Conservation (phyloP, 108 stramenopile genomes). For the Thalassiosira profunda region DNA sequence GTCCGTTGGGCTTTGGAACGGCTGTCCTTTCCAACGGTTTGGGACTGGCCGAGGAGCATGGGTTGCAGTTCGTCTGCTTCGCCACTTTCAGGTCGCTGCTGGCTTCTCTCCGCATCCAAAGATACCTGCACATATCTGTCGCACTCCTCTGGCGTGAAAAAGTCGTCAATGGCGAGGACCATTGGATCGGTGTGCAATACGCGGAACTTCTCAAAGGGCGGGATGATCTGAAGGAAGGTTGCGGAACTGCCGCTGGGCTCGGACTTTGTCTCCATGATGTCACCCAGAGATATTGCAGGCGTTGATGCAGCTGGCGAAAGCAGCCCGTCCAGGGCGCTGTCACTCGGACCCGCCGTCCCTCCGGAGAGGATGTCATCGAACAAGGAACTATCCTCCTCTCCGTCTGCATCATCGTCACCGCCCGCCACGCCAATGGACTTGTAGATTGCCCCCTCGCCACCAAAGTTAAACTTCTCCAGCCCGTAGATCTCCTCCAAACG, state of each 20-base stretch:
- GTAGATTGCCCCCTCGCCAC: conserved; percentile 32
- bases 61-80: conserved; percentile 13
- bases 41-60: conserved; percentile 66
- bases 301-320: conserved; percentile 1
- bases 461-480: conserved; percentile 79
- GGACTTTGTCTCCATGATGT: too few species aligned
- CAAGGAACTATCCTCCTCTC: conserved; percentile 24
- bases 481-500: conserved; percentile 87
- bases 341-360: conserved; percentile 23
- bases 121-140: conserved; percentile 74
- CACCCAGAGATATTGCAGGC: not conserved
- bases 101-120: conserved; percentile 14
- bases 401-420: not conserved
- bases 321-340: conserved; percentile 8
- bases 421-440: conserved; percentile 16
- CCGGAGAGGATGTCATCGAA: conserved; percentile 60
- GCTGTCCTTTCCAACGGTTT: conserved; percentile 83
- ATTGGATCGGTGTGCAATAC: conserved; percentile 83
- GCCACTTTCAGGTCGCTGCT: not conserved
- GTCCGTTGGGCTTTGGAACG: conserved; percentile 70
- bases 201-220: conserved; percentile 71
- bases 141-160: conserved; percentile 82
- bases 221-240: conserved; percentile 30
- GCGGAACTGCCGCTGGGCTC: not conserved
- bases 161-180: conserved; percentile 76